A percentile compares a stretch with the other conserved stretches of the same genome.
These are phyloP conservation scores for Penicillium glabrum DNA, from an alignment of 2,329 filamentous ascomycete species.

Conservation along the genomic window DNA sequence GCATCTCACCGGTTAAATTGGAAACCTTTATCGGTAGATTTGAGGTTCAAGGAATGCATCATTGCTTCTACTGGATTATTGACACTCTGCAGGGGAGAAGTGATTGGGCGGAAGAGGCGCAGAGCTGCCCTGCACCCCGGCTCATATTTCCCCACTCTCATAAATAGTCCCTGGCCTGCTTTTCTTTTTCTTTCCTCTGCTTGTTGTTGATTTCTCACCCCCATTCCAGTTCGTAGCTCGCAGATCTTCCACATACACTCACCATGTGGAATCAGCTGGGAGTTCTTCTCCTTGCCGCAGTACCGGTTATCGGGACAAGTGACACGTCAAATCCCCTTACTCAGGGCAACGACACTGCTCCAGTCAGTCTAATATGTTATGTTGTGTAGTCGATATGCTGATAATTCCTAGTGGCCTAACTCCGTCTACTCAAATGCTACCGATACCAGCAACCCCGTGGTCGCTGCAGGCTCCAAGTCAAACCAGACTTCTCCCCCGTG, in stretches of 20 bases:
- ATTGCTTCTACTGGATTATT: neutral
- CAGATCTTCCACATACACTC: neutral
- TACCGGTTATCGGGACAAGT: neutral
- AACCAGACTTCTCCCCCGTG: neutral
- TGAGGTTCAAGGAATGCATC: neutral
- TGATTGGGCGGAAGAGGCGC: neutral
- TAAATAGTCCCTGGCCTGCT: neutral
- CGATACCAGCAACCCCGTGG: neutral
- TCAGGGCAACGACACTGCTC: neutral
- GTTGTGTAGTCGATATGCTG: neutral
- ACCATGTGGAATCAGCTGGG: neutral
- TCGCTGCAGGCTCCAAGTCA: neutral
- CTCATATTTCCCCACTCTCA: neutral
- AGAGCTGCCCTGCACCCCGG: neutral
- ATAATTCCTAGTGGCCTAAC: neutral
- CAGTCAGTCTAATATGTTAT: neutral
- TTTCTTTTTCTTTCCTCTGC: neutral
- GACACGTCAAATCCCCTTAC: neutral
- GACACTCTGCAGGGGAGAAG: neutral
- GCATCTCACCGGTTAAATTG: neutral
- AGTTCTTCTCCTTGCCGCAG: neutral
- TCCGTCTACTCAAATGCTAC: neutral
- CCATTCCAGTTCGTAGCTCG: neutral
- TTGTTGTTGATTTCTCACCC: neutral
- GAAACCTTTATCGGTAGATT: neutral